Evolutionary conservation across 495 filamentous ascomycete genomes (phyloP).

Genomic region (Penicillium nucicola): DNA sequence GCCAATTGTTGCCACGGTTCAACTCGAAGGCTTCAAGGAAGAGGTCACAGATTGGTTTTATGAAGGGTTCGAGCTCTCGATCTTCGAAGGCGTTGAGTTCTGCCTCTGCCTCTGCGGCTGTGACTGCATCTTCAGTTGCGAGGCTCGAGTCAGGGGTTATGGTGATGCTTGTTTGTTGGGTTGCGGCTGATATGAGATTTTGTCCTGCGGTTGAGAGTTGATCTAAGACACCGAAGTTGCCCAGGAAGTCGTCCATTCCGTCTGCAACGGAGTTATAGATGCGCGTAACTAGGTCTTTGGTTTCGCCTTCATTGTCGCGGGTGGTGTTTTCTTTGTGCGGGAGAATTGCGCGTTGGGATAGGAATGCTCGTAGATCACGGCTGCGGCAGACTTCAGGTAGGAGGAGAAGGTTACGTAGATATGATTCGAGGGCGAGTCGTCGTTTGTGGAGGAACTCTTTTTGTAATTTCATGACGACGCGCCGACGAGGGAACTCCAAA

Average conservation of each 20-base stretch:
- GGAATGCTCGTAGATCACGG: slow-evolving; percentile 86
- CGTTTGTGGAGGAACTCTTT: slow-evolving; percentile 92
- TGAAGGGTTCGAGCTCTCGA: slow-evolving; percentile 86
- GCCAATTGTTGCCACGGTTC: slow-evolving; percentile 88
- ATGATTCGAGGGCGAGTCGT: slow-evolving; percentile 75
- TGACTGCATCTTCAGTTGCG: slow-evolving; percentile 58
- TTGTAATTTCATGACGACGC: slow-evolving; percentile 94
- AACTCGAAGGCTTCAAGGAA: slow-evolving; percentile 96
- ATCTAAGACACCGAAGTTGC: slow-evolving; percentile 92
- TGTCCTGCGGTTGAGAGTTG: slow-evolving; percentile 91
- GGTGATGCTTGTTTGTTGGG: slow-evolving; percentile 61
- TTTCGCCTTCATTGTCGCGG: slow-evolving; percentile 52
- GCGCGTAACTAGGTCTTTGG: slow-evolving; percentile 86
- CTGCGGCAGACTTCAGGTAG: slow-evolving; percentile 93
- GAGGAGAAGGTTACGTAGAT: slow-evolving; percentile 77
- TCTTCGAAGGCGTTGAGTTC: slow-evolving; percentile 93
- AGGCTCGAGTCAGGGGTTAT: slow-evolving; percentile 34
- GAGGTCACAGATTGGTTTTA: slow-evolving; percentile 96
- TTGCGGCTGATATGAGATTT: slow-evolving; percentile 86
- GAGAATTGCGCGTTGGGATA: slow-evolving; percentile 82
- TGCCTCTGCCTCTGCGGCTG: slow-evolving; percentile 85
- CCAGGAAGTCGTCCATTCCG: slow-evolving; percentile 96
- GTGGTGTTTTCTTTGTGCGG: slow-evolving; percentile 55
- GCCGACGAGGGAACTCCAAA: slow-evolving; percentile 85
- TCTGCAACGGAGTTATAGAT: slow-evolving; percentile 96